A percentile compares a stretch with the other conserved stretches of the same genome.
Evolutionary conservation across 441 rosid species (phyloP).

Genomic region (Populus hybrid): DNA sequence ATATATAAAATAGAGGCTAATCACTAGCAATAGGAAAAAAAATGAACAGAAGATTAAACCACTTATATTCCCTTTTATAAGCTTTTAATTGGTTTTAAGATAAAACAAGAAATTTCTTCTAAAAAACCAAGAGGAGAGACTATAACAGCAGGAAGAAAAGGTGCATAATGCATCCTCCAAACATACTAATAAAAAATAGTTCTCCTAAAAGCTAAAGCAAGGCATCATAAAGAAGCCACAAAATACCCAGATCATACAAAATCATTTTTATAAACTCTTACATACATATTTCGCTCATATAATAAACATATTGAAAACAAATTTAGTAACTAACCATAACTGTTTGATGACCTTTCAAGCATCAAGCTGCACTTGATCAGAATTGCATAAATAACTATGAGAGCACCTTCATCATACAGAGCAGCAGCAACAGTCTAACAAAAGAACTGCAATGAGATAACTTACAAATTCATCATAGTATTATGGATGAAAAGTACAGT

Average conservation of each 20-base stretch:
- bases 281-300: not conserved
- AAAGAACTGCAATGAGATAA: conserved; percentile 19
- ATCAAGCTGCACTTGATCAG: conserved; percentile 89
- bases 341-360: conserved; percentile 96
- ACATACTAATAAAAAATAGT: not conserved
- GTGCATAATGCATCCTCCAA: not conserved
- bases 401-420: conserved; percentile 88
- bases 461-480: not conserved
- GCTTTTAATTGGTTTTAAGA: not conserved
- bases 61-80: not conserved
- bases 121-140: not conserved
- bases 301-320: not conserved
- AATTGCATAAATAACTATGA: conserved; percentile 73
- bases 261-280: not conserved
- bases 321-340: conserved; percentile 56
- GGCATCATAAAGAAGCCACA: not conserved
- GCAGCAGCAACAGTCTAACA: conserved; percentile 82
- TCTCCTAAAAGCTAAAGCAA: not conserved
- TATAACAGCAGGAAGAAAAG: not conserved
- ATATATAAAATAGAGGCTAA: conserved; percentile 10
- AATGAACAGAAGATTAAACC: not conserved
- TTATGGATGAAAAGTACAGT: conserved; percentile 10
- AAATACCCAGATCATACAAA: not conserved
- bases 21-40: not conserved
- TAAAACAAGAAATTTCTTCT: too few species aligned